Evolutionary conservation across 371 early-diverging fungal species (phyloP).

Genomic region (Apophysomyces elegans): DNA sequence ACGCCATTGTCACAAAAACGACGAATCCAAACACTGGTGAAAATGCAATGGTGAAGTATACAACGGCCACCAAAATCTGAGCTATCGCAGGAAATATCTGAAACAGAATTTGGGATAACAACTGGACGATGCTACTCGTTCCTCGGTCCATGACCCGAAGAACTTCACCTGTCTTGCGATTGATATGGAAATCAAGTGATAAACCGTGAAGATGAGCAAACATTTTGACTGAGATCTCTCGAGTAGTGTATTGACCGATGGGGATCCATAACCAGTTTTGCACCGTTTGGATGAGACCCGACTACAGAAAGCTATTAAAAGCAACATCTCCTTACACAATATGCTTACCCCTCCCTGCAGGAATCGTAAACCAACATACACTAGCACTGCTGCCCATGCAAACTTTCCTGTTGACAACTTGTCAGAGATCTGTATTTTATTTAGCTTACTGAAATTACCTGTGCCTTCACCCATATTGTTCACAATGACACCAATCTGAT

Average conservation of each 20-base stretch:
- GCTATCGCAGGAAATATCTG: constrained; percentile 88
- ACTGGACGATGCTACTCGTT: constrained; percentile 74
- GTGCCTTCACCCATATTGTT: constrained; percentile 54
- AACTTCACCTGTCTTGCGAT: constrained; percentile 94
- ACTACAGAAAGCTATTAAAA: constrained; percentile 20
- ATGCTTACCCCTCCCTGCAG: constrained; percentile 70
- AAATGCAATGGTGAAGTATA: constrained; percentile 72
- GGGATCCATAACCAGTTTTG: constrained; percentile 92
- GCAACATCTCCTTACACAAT: constrained; percentile 5
- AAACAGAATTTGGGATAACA: constrained; percentile 84
- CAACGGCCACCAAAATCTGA: constrained; percentile 84
- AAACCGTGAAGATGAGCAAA: constrained; percentile 87
- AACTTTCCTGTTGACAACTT: constrained; percentile 24
- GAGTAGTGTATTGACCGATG: constrained; percentile 89
- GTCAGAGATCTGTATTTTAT: neutral
- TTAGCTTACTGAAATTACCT: constrained; percentile 20
- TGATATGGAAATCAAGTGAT: constrained; percentile 88
- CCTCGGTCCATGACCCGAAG: constrained; percentile 91
- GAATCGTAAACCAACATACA: constrained; percentile 74
- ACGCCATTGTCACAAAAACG: constrained; percentile 84
- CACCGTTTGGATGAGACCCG: constrained; percentile 79
- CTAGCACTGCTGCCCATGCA: constrained; percentile 68
- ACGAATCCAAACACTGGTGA: constrained; percentile 82
- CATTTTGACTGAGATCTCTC: constrained; percentile 83
- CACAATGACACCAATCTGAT: constrained; percentile 80